A percentile compares a stretch with the other conserved stretches of the same genome.
Evolutionary conservation across 345 rosid genomes (phyloP).

Genomic region (Heritiera fomes): DNA sequence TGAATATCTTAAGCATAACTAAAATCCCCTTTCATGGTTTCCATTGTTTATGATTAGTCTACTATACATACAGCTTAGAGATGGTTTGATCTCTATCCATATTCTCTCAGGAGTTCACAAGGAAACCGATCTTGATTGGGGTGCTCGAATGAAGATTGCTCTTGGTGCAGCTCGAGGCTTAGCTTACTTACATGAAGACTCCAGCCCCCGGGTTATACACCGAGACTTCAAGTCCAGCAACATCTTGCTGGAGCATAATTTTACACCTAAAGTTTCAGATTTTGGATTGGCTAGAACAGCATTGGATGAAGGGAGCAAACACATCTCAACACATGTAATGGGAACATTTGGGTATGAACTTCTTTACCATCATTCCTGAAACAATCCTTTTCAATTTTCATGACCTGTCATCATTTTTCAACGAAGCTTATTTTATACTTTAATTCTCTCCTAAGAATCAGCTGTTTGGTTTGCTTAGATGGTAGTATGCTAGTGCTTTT

Average conservation of each 20-base stretch:
- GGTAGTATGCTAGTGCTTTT: background rate
- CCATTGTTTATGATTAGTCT: background rate
- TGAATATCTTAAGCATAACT: constrained; percentile 6
- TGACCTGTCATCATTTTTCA: background rate
- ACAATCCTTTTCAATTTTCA: background rate
- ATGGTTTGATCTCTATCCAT: background rate
- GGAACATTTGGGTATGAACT: constrained; percentile 73
- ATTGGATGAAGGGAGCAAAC: constrained; percentile 54
- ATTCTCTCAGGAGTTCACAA: constrained; percentile 49
- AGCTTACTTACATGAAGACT: constrained; percentile 77
- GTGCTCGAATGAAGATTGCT: constrained; percentile 67
- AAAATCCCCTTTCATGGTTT: background rate
- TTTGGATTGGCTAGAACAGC: constrained; percentile 78
- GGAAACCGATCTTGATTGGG: constrained; percentile 58
- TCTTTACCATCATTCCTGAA: background rate
- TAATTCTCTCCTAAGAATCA: background rate
- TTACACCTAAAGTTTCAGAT: constrained; percentile 68
- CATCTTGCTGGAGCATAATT: constrained; percentile 66
- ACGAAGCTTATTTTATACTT: background rate
- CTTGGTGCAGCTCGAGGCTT: constrained; percentile 76
- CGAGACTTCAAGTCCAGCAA: constrained; percentile 76
- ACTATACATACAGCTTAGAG: background rate
- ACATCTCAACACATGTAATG: constrained; percentile 72
- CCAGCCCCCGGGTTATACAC: constrained; percentile 68
- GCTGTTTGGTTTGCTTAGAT: background rate